These are phyloP conservation scores for Papiliotrema flavescens DNA, from an alignment of 1,284 basidiomycete species.

Conservation along the genomic window DNA sequence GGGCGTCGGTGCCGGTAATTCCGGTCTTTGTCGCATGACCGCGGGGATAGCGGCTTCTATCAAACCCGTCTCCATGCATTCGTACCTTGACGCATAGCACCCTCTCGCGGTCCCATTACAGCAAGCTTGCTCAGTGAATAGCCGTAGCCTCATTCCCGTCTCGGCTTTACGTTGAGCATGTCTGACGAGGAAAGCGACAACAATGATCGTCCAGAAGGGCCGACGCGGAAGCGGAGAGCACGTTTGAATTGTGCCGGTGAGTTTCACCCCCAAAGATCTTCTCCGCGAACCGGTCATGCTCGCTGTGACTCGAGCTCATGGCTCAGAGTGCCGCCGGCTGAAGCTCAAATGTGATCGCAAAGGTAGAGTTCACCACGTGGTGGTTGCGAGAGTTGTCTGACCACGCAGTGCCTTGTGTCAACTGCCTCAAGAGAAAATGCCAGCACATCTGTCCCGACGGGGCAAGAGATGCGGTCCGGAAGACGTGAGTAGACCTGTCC, in stretches of 20 bases:
- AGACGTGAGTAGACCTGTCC: background rate
- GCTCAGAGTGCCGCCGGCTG: conserved; percentile 13
- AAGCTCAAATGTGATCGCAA: conserved; percentile 26
- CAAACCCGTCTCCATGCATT: too few species aligned
- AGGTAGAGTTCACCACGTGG: conserved; percentile 1
- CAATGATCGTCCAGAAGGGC: background rate
- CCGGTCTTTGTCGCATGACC: too few species aligned
- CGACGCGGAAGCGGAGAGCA: conserved; percentile 5
- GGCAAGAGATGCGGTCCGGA: conserved; percentile 12
- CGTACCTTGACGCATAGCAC: too few species aligned
- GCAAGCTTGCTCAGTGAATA: too few species aligned
- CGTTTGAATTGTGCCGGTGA: conserved; percentile 4
- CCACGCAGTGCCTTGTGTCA: conserved; percentile 21
- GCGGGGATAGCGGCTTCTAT: too few species aligned
- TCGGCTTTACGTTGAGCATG: background rate
- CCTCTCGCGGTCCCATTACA: too few species aligned
- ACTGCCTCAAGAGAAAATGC: conserved; percentile 27
- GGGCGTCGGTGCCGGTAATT: too few species aligned
- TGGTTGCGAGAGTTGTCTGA: background rate
- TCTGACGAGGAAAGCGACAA: background rate
- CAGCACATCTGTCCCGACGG: conserved; percentile 23
- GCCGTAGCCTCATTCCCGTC: too few species aligned
- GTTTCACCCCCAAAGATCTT: background rate
- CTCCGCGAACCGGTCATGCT: background rate
- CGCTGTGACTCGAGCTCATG: background rate